Evolutionary conservation across 1,284 basidiomycete species (phyloP).

Genomic region (Coniferiporia sulphurascens): DNA sequence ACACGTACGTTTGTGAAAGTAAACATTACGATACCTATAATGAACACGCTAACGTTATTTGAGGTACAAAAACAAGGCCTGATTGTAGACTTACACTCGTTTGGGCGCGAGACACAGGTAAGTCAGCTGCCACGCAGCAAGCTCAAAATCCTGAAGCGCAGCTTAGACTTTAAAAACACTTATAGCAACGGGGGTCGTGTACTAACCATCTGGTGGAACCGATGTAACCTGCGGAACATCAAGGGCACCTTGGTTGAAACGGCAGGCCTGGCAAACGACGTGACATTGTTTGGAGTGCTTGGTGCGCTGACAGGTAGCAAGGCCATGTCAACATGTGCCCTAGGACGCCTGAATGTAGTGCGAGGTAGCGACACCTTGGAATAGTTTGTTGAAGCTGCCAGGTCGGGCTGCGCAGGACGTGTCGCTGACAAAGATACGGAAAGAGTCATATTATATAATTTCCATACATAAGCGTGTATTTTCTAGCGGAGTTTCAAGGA

Average conservation of each 20-base stretch:
- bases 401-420: neutral
- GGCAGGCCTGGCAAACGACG: constrained; percentile 31
- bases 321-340: constrained; percentile 46
- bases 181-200: neutral
- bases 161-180: constrained; percentile 2
- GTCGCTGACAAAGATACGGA: neutral
- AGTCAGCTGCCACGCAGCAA: constrained; percentile 90
- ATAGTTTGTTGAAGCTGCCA: neutral
- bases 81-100: constrained; percentile 67
- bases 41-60: constrained; percentile 16
- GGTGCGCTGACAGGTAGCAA: constrained; percentile 49
- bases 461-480: neutral
- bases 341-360: constrained; percentile 36
- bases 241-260: constrained; percentile 61
- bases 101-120: constrained; percentile 88
- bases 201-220: constrained; percentile 83
- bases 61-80: constrained; percentile 6
- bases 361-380: constrained; percentile 32
- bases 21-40: constrained; percentile 80
- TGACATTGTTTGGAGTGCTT: constrained; percentile 32
- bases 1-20: constrained; percentile 81
- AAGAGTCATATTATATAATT: neutral
- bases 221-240: constrained; percentile 71
- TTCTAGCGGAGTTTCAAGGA: neutral
- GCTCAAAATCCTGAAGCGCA: constrained; percentile 78